phyloP scores from a whole-genome alignment of 768 basidiomycete species.

The Paxillus rubicundulus region DNA sequence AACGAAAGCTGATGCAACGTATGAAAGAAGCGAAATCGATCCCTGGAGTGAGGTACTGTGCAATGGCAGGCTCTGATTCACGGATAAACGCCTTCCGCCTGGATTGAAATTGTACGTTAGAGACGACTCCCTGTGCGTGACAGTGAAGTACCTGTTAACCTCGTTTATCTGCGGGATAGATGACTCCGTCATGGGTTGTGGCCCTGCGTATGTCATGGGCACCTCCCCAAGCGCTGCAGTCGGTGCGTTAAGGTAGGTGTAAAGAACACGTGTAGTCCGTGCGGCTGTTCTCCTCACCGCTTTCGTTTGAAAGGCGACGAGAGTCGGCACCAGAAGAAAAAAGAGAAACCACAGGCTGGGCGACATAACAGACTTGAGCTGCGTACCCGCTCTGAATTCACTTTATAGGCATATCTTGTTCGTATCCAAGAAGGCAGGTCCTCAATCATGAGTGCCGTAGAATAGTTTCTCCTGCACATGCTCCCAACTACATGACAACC shows the following conservation, averaged over 20 bases:
- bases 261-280: slow-evolving; percentile 16
- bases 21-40: slow-evolving; percentile 39
- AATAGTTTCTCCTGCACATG: no score
- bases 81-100: slow-evolving; percentile 16
- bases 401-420: slow-evolving; percentile 13
- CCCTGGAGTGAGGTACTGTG: slow-evolving; percentile 9
- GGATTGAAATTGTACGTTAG: slow-evolving; percentile 6
- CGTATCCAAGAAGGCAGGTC: neutral
- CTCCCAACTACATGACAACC: no score
- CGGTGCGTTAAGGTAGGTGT: neutral
- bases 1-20: slow-evolving; percentile 43
- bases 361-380: slow-evolving; percentile 10
- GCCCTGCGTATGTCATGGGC: slow-evolving; percentile 3
- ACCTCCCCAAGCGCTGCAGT: slow-evolving; percentile 5
- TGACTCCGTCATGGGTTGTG: slow-evolving; percentile 6
- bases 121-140: neutral
- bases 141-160: slow-evolving; percentile 14
- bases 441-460: no score
- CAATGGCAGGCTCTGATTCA: slow-evolving; percentile 11
- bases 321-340: slow-evolving; percentile 9
- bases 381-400: neutral
- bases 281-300: slow-evolving; percentile 1
- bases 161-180: slow-evolving; percentile 1
- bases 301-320: neutral
- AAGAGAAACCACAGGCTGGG: slow-evolving; percentile 15